Evolutionary conservation across 345 rosid genomes (phyloP).

Genomic region (Linum tenue): DNA sequence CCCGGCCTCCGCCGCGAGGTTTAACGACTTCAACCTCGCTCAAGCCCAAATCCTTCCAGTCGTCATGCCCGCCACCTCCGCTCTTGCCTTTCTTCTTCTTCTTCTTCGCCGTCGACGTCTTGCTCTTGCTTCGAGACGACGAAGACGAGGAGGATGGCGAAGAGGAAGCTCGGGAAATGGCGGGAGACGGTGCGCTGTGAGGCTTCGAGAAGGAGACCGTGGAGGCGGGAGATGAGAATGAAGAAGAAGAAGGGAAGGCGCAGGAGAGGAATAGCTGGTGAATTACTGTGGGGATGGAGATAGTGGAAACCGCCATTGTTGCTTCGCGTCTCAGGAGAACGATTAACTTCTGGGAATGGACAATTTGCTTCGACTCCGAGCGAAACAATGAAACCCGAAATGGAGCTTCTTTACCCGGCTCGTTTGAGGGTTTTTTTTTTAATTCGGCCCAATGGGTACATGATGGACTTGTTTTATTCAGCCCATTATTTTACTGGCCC

Average conservation of each 20-base stretch:
- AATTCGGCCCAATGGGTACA: too few relatives aligned
- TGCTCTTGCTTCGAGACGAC: slow-evolving; percentile 8
- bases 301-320: not conserved
- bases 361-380: not conserved
- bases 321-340: not conserved
- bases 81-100: slow-evolving; percentile 30
- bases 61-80: slow-evolving; percentile 6
- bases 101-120: slow-evolving; percentile 24
- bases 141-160: slow-evolving; percentile 15
- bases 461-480: too few relatives aligned
- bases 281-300: not conserved
- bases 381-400: not conserved
- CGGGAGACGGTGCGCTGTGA: not conserved
- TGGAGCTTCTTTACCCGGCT: too few relatives aligned
- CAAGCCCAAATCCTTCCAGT: slow-evolving; percentile 19
- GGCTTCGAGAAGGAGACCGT: not conserved
- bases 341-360: not conserved
- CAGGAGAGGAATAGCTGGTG: not conserved
- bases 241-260: not conserved
- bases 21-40: slow-evolving; percentile 38
- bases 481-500: too few relatives aligned
- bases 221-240: not conserved
- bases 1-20: slow-evolving; percentile 4
- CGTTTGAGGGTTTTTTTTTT: too few relatives aligned
- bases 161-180: slow-evolving; percentile 12